These are phyloP conservation scores for Neurospora crassa DNA, from an alignment of 2,329 filamentous ascomycete genomes.

Conservation along the genomic window DNA sequence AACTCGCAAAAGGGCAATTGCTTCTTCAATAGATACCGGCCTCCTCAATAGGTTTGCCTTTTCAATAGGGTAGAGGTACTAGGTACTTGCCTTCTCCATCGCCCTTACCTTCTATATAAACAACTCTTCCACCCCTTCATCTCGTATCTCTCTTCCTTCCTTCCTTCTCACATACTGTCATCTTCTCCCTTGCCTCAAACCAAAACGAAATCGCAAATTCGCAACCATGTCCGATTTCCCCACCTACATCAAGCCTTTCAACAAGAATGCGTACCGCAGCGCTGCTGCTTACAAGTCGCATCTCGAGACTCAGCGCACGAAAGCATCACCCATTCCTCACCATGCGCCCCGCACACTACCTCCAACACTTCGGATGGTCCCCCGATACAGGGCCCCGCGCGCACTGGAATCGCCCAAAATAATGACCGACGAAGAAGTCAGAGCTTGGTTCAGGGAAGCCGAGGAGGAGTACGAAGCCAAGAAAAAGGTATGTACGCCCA, in stretches of 20 bases:
- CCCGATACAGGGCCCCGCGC: neutral
- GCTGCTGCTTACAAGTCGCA: neutral
- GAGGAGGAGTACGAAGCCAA: neutral
- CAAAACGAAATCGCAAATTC: neutral
- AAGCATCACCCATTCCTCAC: neutral
- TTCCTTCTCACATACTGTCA: neutral
- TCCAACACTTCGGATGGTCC: neutral
- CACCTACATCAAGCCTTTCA: neutral
- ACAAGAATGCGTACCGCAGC: neutral
- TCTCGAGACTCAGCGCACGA: neutral
- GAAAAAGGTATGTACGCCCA: neutral
- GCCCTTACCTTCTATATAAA: neutral
- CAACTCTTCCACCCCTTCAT: neutral
- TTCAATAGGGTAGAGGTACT: neutral
- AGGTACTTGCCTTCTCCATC: neutral
- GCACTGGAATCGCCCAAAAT: neutral
- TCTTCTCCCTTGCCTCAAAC: neutral
- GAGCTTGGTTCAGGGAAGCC: neutral
- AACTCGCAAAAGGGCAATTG: neutral
- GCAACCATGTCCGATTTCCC: neutral
- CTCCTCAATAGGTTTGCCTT: neutral
- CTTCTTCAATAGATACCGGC: neutral
- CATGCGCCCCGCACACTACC: neutral
- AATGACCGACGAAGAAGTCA: neutral
- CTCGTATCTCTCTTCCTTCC: neutral